These are phyloP conservation scores for Sungouiozyma ichnusensis DNA, from an alignment of 805 yeast genomes.

Conservation along the genomic window DNA sequence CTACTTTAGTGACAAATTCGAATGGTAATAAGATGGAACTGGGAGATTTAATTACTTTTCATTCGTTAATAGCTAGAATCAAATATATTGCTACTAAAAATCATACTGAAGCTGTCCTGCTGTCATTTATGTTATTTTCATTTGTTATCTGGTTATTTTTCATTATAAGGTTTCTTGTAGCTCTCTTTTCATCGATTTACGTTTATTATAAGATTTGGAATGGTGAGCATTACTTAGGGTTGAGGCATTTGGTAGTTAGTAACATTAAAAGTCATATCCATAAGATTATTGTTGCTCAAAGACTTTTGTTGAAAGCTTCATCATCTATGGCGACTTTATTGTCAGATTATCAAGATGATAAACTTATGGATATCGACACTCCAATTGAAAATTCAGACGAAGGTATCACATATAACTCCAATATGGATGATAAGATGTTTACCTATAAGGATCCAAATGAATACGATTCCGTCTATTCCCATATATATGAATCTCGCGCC, in stretches of 20 bases:
- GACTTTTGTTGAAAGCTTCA: not conserved
- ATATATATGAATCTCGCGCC: not conserved
- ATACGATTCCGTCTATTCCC: not conserved
- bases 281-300: conserved; percentile 23
- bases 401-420: not conserved
- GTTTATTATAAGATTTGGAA: conserved; percentile 38
- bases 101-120: conserved; percentile 51
- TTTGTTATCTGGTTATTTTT: conserved; percentile 63
- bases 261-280: conserved; percentile 49
- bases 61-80: conserved; percentile 35
- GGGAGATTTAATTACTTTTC: conserved; percentile 21
- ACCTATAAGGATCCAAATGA: not conserved
- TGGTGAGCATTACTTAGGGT: conserved; percentile 31
- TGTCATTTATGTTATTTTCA: conserved; percentile 67
- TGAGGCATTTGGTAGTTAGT: conserved; percentile 54
- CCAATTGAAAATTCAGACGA: not conserved
- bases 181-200: conserved; percentile 44
- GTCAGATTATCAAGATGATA: not conserved
- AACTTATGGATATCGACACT: not conserved
- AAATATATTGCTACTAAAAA: conserved; percentile 47
- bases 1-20: conserved; percentile 32
- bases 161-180: conserved; percentile 41
- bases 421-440: not conserved
- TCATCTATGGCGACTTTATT: conserved; percentile 1
- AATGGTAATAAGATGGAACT: conserved; percentile 19